Conservation (phyloP, 2,329 filamentous ascomycete genomes). For the Teratosphaeriaceae sp. region DNA sequence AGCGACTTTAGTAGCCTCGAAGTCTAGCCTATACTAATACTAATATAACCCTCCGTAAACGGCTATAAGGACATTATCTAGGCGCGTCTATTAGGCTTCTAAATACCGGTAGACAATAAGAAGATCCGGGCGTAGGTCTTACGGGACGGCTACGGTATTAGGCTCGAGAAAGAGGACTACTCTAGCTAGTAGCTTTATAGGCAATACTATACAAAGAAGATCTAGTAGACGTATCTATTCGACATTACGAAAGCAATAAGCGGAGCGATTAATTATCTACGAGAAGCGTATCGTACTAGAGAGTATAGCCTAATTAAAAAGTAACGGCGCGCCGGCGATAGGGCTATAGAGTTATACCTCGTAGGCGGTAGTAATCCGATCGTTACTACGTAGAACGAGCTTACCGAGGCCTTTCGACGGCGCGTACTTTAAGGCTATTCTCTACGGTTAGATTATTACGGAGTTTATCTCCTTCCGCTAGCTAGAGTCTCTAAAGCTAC, state of each 20-base stretch:
- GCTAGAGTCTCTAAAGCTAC: slow-evolving; percentile 2
- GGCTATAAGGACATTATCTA: background rate
- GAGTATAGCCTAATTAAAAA: background rate
- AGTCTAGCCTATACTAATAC: background rate
- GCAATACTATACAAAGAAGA: background rate
- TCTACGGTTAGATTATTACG: slow-evolving; percentile 2
- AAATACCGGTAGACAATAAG: background rate
- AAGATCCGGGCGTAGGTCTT: background rate
- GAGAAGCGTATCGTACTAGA: background rate
- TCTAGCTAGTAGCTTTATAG: background rate
- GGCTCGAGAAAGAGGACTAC: background rate
- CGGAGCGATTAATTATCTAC: background rate
- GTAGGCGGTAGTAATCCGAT: background rate
- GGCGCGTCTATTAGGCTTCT: background rate
- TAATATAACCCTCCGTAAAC: background rate
- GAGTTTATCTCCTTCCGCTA: background rate
- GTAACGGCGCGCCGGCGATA: background rate
- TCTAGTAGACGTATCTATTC: background rate
- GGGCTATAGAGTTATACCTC: background rate
- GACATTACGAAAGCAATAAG: background rate
- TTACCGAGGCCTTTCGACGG: background rate
- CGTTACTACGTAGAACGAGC: background rate
- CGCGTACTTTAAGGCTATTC: background rate
- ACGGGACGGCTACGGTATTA: background rate
- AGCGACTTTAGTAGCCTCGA: background rate